Evolutionary conservation across 1,284 basidiomycete genomes (phyloP), one percentile per base, ranked within the genome.

Genomic region (Ganoderma multipileum): DNA sequence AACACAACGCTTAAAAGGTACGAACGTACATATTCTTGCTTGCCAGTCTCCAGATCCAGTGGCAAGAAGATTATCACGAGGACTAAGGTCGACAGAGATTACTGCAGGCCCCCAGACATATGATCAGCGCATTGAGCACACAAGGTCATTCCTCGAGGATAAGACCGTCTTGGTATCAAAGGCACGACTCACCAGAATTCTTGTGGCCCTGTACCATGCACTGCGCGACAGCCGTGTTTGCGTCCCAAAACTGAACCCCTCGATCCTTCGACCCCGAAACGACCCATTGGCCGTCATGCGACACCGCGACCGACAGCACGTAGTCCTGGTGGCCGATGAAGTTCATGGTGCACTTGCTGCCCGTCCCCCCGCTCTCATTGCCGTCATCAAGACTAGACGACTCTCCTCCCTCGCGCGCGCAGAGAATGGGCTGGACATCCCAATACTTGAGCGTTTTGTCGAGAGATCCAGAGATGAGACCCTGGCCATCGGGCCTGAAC

Each of bases 41-140:
- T 90, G 90, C 84, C 92, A 94, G 79, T 96, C 94, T 9, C 94
- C 94, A 75, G 89, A 91, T 18, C 93, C 94, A 38, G 92, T 95
- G 0, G 93, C 94, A 39, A 95, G 82, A 60, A 93, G 81, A 44
- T 88, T 89, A 9, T 90, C 92, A 6, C 86, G 87, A 6, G 91
- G 91, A 72, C 91, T 91, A 67, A 95, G 81, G 76, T 94, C 92
- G 76, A 95, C 94, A 39, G 91, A 93, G 75, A 95, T 95, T 72
- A 95, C 94, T 88, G 76, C 63, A 42, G 42, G 69, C n/a, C n/a
- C n/a, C n/a, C n/a, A n/a, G n/a, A n/a, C n/a, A n/a, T 12, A 14
- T 65, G 44, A 55, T 55, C 61, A 60, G 64, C 57, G 12, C n/a
- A 50, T 11, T 26, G 23, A n/a, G n/a, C n/a, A n/a, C n/a, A 23